These are phyloP conservation scores for Letharia lupina DNA, from an alignment of 495 filamentous ascomycete species.

Conservation along the genomic window DNA sequence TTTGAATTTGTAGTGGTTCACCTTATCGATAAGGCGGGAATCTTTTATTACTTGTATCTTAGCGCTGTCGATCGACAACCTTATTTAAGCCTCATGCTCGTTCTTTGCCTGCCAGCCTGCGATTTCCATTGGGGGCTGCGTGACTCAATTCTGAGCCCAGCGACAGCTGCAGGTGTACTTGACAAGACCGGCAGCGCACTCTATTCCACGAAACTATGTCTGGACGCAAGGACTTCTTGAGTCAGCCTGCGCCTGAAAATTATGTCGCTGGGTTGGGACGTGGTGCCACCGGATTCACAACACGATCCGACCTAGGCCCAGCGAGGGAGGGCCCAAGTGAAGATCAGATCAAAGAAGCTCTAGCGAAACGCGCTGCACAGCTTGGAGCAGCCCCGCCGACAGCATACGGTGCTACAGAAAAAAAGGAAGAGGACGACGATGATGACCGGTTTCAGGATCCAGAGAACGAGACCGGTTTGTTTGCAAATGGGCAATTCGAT, in stretches of 20 bases:
- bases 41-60: background rate
- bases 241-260: constrained; percentile 88
- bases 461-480: constrained; percentile 92
- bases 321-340: constrained; percentile 94
- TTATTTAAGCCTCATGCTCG: constrained; percentile 3
- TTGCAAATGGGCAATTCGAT: constrained; percentile 88
- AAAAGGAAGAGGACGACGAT: constrained; percentile 70
- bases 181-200: background rate
- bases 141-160: background rate
- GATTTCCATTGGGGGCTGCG: background rate
- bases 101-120: background rate
- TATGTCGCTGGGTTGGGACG: constrained; percentile 97
- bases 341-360: constrained; percentile 94
- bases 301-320: constrained; percentile 90
- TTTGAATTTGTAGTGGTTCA: background rate
- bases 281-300: constrained; percentile 97
- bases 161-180: background rate
- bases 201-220: constrained; percentile 29
- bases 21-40: constrained; percentile 19
- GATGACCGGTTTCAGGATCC: constrained; percentile 89
- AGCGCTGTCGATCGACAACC: background rate
- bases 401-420: constrained; percentile 67
- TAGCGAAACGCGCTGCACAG: constrained; percentile 81
- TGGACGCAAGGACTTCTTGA: constrained; percentile 80
- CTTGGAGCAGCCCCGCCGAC: constrained; percentile 72